Percentiles rank a stretch among this genome's conserved stretches.
phyloP scores from a whole-genome alignment of 2,329 filamentous ascomycete species.

The Ilyonectria robusta region DNA sequence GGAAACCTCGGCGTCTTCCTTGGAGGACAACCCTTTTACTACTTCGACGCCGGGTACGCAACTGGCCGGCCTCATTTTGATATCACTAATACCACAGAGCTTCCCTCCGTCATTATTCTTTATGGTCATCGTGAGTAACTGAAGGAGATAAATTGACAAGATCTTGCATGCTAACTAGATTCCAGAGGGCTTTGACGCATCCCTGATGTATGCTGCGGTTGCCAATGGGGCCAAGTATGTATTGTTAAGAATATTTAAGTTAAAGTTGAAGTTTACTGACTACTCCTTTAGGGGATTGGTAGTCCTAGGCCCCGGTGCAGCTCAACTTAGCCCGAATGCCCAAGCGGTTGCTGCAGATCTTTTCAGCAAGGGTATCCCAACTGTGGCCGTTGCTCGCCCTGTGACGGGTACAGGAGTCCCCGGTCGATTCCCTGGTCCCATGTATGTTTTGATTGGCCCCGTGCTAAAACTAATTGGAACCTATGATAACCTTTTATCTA shows the following conservation, averaged over 20 bases:
- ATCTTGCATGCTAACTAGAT: background rate
- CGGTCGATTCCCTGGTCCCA: constrained; percentile 31
- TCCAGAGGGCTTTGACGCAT: constrained; percentile 51
- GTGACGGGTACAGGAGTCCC: constrained; percentile 48
- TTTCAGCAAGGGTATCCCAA: constrained; percentile 46
- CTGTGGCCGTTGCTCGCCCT: constrained; percentile 48
- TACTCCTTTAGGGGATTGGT: constrained; percentile 42
- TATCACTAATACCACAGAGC: constrained; percentile 50
- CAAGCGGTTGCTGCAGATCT: constrained; percentile 46
- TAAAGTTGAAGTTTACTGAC: background rate
- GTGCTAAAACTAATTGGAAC: background rate
- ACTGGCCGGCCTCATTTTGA: constrained; percentile 56
- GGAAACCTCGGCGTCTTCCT: constrained; percentile 57
- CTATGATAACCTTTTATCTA: background rate
- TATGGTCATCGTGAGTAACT: constrained; percentile 57
- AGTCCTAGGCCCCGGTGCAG: constrained; percentile 50
- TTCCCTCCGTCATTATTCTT: constrained; percentile 63
- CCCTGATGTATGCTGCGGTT: constrained; percentile 50
- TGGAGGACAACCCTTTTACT: constrained; percentile 68
- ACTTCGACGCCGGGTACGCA: constrained; percentile 61
- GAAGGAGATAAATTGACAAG: fast-evolving
- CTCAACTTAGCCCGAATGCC: constrained; percentile 46
- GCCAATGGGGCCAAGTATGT: constrained; percentile 49
- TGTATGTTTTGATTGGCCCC: constrained; percentile 12
- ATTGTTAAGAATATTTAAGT: no score